These are phyloP conservation scores for Citrus glauca DNA, from an alignment of 345 rosid species.

Conservation along the genomic window DNA sequence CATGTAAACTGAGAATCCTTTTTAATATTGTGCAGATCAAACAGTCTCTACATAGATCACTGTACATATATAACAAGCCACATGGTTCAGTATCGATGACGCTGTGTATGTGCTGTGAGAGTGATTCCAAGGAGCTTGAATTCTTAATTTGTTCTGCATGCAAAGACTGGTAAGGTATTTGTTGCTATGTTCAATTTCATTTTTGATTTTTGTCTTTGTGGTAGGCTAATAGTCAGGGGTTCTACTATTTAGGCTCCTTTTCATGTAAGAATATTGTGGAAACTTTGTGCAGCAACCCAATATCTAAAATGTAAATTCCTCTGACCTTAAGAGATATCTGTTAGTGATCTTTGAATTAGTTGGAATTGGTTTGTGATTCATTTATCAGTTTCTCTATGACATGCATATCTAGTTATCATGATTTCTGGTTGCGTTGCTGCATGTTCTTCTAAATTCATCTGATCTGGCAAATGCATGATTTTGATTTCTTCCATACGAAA, in stretches of 20 bases:
- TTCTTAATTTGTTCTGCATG: constrained; percentile 42
- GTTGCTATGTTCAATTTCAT: constrained; percentile 2
- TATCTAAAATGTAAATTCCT: background rate
- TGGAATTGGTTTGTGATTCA: background rate
- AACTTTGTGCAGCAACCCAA: background rate
- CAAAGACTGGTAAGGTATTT: constrained; percentile 53
- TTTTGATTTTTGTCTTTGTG: background rate
- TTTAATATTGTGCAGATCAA: constrained; percentile 40
- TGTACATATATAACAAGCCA: constrained; percentile 39
- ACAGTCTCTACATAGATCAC: constrained; percentile 43
- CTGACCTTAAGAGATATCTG: background rate
- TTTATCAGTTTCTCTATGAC: background rate
- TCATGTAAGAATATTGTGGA: constrained; percentile 1
- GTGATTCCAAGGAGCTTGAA: constrained; percentile 26
- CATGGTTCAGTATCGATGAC: constrained; percentile 19
- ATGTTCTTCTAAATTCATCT: background rate
- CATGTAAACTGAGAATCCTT: constrained; percentile 4
- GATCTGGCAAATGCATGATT: background rate
- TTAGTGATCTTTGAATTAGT: background rate
- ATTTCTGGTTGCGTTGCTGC: background rate
- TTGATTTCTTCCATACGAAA: constrained; percentile 17
- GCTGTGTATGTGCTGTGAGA: constrained; percentile 40
- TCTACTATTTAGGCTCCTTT: background rate
- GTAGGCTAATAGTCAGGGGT: background rate
- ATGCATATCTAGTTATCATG: background rate